Evolutionary conservation across 495 filamentous ascomycete species (phyloP), one percentile per base, ranked within the genome.

Genomic region (Penicillium cataractarum): DNA sequence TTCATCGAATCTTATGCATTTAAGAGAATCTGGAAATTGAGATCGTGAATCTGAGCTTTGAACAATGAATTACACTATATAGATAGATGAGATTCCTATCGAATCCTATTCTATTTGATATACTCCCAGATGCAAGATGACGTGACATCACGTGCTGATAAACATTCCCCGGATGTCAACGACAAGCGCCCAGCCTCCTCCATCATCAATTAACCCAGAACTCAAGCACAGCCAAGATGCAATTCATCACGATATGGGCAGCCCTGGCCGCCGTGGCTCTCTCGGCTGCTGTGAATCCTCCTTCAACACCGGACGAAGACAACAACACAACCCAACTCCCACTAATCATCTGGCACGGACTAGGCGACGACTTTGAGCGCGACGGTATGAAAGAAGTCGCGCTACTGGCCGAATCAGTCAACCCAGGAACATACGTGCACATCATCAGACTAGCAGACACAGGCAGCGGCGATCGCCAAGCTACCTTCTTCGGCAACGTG

Each of bases 311-410:
- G 17, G 37, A 65, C 53, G 35, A 48, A 35, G 66, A 74, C 49
- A 65, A 73, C 44, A 46, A 73, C 44, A 46, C 66, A 53, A 72
- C 63, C 57, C 91, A 91, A 6, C 83, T 96, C 35, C 95, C 95
- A 0, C 80, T 99, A 19, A 83, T 99, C 15, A 90, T 98, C 71
- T 99, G 95, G 95, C 95, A 99, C 74, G 93, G 91, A 66, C 83
- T 90, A 39, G 87, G 87, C 53, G 83, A 85, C 62, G 79, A 85
- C 76, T 97, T 87, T 79, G 82, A 86, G 42, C 86, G 86, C 53
- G 89, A 93, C 5, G 94, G 93, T 40, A 80, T 97, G 24, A 79
- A 80, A 52, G 62, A 76, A 31, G 80, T 96, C 21, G 92, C 84
- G 52, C 71, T 80, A 10, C 82, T 97, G 46, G 88, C 89, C 57